Evolutionary conservation across 768 basidiomycete genomes (phyloP), one percentile per base, ranked within the genome.

Genomic region (Trametes cubensis): DNA sequence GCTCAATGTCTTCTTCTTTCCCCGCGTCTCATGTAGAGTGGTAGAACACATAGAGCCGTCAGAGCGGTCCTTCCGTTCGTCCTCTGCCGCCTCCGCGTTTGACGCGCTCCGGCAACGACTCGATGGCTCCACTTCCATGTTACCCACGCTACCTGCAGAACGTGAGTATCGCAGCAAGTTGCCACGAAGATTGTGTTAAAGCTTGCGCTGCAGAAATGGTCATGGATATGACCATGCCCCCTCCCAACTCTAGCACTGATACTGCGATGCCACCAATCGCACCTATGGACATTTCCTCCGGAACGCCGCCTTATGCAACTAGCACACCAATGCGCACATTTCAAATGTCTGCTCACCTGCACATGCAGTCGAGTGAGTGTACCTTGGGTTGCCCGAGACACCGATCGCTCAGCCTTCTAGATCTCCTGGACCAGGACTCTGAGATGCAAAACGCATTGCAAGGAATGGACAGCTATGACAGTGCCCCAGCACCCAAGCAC

Each of bases 401-500:
- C 61, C 65, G 23, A 38, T 30, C 41, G n/a, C 57, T 67, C 47
- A 57, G 58, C 59, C 39, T 14, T 48, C 44, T 14, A 90, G 88
- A 90, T 75, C 76, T 89, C 17, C 72, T 90, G 58, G 87, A 89
- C 21, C 80, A 83, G 58, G 85, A 90, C 66, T 86, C 87, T 2
- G 87, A 87, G 66, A 90, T 90, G 89, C 85, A 85, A 56, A 80
- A 81, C 55, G 83, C 79, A 11, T 82, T 90, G 68, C 78, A 81
- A 28, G 83, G 78, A 21, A 68, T 85, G 60, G 81, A 84, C 55
- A 84, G 80, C 66, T 84, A 77, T 63, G 85, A 83, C 40, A 79
- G 72, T 40, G 78, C 78, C 6, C 64, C 67, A 5, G 45, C 55
- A 6, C 56, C 62, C 3, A 60, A 45, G 15, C 53, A 60, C 13